Conservation (phyloP, 23 red algal species). For the Agarophyton chilense region DNA sequence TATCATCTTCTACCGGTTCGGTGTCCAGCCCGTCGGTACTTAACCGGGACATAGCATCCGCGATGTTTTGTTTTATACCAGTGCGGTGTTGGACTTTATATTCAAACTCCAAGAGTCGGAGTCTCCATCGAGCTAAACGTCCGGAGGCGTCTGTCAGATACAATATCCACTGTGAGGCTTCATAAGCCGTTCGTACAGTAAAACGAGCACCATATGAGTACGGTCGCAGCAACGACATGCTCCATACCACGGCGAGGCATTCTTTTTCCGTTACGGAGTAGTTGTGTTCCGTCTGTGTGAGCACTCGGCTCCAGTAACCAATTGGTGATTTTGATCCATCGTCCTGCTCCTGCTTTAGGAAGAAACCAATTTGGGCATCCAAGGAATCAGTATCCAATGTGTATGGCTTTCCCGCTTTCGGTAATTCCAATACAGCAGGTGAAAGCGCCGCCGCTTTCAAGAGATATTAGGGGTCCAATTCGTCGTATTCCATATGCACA, state of each 20-base stretch:
- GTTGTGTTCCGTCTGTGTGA: neutral
- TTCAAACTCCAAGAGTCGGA: neutral
- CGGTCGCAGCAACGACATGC: no score
- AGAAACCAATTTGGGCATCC: conserved; percentile 21
- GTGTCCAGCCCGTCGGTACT: neutral
- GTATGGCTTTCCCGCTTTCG: no score
- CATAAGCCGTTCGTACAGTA: neutral
- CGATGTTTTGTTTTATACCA: neutral
- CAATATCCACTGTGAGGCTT: conserved; percentile 4
- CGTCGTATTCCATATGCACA: neutral
- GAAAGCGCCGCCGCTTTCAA: conserved; percentile 11
- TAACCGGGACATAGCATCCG: conserved; percentile 16
- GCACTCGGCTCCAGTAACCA: conserved; percentile 32
- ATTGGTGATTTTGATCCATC: neutral
- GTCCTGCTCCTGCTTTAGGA: neutral
- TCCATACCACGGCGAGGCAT: no score
- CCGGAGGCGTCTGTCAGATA: neutral
- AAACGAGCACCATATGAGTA: no score
- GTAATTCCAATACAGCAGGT: conserved; percentile 7
- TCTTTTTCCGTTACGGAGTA: neutral
- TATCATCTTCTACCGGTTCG: neutral
- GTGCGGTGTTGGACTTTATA: neutral
- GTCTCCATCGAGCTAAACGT: neutral
- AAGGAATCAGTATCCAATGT: no score
- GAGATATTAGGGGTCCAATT: neutral